phyloP scores from a whole-genome alignment of 331 rosid species.

The Erythrophleum ivorense region DNA sequence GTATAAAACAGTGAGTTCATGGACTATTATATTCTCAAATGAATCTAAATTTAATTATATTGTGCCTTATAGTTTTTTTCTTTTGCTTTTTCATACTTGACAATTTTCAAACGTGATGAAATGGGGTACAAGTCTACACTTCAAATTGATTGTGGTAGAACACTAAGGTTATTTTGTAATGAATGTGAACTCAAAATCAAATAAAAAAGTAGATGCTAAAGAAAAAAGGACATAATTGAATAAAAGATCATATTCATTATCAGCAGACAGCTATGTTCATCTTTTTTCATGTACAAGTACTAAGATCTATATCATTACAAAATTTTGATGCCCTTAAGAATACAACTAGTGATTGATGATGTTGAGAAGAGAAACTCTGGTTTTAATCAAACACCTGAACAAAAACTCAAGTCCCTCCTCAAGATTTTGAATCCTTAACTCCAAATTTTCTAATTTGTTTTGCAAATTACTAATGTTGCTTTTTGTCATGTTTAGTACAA shows the following conservation, averaged over 20 bases:
- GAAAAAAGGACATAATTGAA: not conserved
- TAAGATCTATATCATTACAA: constrained; percentile 26
- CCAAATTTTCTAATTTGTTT: constrained; percentile 36
- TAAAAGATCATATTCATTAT: constrained; percentile 8
- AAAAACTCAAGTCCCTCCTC: constrained; percentile 44
- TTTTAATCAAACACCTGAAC: constrained; percentile 56
- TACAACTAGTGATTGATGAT: constrained; percentile 46
- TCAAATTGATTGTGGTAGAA: not conserved
- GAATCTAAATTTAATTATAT: not conserved
- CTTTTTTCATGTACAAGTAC: constrained; percentile 36
- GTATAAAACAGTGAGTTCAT: not conserved
- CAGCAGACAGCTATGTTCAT: constrained; percentile 13
- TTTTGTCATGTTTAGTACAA: constrained; percentile 20
- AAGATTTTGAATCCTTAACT: constrained; percentile 40
- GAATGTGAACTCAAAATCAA: not conserved
- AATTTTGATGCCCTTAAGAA: not conserved
- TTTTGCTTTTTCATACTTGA: no score
- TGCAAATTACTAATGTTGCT: constrained; percentile 23
- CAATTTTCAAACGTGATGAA: no score
- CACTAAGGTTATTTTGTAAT: not conserved
- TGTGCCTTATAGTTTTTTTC: not conserved
- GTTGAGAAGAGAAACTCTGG: constrained; percentile 74
- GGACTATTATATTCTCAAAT: not conserved
- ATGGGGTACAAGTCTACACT: no score
- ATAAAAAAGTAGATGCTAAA: not conserved